These are phyloP conservation scores for Scalesia atractyloides DNA, from an alignment of 129 eudicot species.

Conservation along the genomic window DNA sequence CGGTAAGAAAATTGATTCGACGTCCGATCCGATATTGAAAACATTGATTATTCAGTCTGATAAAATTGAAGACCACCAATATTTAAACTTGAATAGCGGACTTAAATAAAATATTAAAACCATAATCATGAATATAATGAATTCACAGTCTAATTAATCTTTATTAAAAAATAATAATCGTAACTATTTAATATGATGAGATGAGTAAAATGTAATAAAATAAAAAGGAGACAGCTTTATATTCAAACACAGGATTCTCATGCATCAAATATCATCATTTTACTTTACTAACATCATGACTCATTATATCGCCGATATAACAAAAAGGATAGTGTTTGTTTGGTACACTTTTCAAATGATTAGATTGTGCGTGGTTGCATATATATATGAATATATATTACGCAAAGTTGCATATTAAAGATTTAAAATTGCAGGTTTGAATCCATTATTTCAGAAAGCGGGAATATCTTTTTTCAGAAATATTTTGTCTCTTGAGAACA, in stretches of 20 bases:
- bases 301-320: background rate
- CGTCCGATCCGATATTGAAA: too few relatives aligned
- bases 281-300: conserved; percentile 1
- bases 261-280: conserved; percentile 9
- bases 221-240: background rate
- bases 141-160: too few relatives aligned
- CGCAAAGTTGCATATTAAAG: background rate
- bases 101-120: too few relatives aligned
- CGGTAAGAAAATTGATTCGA: too few relatives aligned
- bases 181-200: background rate
- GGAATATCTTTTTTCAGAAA: background rate
- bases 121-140: too few relatives aligned
- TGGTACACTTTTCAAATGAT: background rate
- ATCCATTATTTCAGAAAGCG: background rate
- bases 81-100: too few relatives aligned
- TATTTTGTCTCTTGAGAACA: background rate
- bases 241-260: background rate
- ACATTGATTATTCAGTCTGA: too few relatives aligned
- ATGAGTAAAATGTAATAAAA: background rate
- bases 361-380: background rate
- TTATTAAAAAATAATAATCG: too few relatives aligned
- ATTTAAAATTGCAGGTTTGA: background rate
- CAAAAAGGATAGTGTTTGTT: background rate
- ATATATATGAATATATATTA: too few relatives aligned
- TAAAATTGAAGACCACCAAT: too few relatives aligned